Percentiles rank a stretch among this genome's conserved stretches.
Evolutionary conservation across 2,329 filamentous ascomycete species (phyloP).

Genomic region (Penicillium sp.): DNA sequence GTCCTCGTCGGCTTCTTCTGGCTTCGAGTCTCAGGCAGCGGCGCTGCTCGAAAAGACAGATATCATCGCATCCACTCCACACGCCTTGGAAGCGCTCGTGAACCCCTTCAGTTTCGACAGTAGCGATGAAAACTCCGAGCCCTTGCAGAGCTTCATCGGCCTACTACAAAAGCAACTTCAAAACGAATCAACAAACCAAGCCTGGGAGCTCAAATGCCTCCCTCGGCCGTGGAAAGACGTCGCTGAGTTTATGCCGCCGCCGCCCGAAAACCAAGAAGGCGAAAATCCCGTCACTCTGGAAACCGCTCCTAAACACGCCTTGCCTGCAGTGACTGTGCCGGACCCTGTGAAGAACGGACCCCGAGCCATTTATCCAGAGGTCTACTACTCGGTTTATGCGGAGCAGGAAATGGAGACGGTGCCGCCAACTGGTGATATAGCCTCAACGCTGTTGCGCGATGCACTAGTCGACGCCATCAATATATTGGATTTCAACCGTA

Average conservation of each 20-base stretch:
- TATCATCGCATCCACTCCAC: slow-evolving; percentile 84
- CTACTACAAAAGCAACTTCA: slow-evolving; percentile 84
- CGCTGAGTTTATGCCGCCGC: neutral
- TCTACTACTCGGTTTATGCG: slow-evolving; percentile 89
- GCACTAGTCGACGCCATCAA: slow-evolving; percentile 89
- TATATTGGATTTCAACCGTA: slow-evolving; percentile 86
- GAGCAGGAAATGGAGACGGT: slow-evolving; percentile 87
- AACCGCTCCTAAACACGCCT: slow-evolving; percentile 64
- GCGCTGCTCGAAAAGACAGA: slow-evolving; percentile 90
- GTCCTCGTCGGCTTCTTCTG: slow-evolving; percentile 63
- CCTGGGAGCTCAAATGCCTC: slow-evolving; percentile 69
- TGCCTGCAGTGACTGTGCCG: slow-evolving; percentile 74
- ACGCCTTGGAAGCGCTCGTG: slow-evolving; percentile 78
- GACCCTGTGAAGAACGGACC: slow-evolving; percentile 69
- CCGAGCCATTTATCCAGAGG: slow-evolving; percentile 79
- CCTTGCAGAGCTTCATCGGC: slow-evolving; percentile 68
- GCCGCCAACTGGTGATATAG: slow-evolving; percentile 69
- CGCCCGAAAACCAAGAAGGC: slow-evolving; percentile 25
- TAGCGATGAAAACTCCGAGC: slow-evolving; percentile 58
- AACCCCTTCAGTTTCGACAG: slow-evolving; percentile 68
- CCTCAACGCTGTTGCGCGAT: slow-evolving; percentile 80
- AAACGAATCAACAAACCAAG: slow-evolving; percentile 61
- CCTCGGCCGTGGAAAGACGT: slow-evolving; percentile 51
- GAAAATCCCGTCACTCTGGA: slow-evolving; percentile 45
- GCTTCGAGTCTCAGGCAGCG: slow-evolving; percentile 68